These are phyloP conservation scores for Apiospora aurea DNA, from an alignment of 2,329 filamentous ascomycete species.

Conservation along the genomic window DNA sequence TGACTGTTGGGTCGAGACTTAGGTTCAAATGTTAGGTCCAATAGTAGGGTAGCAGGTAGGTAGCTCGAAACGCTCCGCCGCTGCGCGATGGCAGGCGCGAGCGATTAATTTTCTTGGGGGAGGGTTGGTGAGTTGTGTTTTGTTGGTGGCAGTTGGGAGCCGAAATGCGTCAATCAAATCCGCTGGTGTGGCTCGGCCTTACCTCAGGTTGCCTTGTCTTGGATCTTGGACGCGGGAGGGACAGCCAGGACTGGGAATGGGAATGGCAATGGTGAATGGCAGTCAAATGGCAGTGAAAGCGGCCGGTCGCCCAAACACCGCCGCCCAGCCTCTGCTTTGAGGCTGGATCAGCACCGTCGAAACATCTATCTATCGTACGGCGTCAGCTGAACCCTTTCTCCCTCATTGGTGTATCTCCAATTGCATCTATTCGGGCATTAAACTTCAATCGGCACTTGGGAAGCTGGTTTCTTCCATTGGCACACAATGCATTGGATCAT, in stretches of 20 bases:
- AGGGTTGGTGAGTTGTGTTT: neutral
- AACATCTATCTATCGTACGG: neutral
- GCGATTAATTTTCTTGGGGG: neutral
- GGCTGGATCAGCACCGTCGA: neutral
- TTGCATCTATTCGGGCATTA: neutral
- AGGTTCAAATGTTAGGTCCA: neutral
- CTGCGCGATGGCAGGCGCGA: conserved; percentile 21
- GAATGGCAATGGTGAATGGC: neutral
- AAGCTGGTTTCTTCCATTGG: neutral
- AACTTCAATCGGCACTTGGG: neutral
- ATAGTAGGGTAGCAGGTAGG: conserved; percentile 2
- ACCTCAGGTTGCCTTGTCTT: neutral
- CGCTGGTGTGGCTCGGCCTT: neutral
- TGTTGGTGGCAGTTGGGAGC: neutral
- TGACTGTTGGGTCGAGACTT: conserved; percentile 14
- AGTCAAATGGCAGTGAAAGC: neutral
- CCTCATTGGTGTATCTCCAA: neutral
- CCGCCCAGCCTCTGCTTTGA: neutral
- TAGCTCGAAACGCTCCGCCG: conserved; percentile 12
- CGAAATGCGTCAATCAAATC: neutral
- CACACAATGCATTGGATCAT: no score
- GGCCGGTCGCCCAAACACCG: neutral
- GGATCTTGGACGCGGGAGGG: neutral
- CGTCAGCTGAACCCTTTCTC: neutral
- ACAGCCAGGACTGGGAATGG: neutral